These are phyloP conservation scores for Epichloe coenophiala DNA, from an alignment of 2,329 filamentous ascomycete genomes.

Conservation along the genomic window DNA sequence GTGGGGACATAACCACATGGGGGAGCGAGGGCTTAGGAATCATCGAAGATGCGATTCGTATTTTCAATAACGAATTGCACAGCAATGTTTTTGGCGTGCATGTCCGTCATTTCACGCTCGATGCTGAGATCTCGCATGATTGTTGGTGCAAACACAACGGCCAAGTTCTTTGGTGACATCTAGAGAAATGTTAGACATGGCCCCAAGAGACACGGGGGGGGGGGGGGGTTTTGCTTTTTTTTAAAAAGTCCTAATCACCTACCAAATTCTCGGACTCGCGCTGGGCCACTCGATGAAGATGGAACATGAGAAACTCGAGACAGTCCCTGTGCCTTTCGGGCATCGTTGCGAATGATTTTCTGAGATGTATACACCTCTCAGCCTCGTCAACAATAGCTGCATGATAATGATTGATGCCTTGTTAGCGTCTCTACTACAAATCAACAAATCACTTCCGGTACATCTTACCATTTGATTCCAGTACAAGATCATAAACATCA, in stretches of 20 bases:
- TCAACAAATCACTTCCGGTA: neutral
- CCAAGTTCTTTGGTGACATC: constrained; percentile 95
- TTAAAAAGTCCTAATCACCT: constrained; percentile 19
- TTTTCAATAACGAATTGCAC: constrained; percentile 91
- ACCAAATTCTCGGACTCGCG: constrained; percentile 76
- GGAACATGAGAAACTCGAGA: constrained; percentile 87
- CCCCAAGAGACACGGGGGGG: too few species aligned
- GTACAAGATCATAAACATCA: constrained; percentile 77
- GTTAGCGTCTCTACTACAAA: neutral
- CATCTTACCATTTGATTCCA: constrained; percentile 63
- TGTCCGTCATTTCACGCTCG: constrained; percentile 91
- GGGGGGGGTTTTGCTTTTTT: too few species aligned
- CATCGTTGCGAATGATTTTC: constrained; percentile 61
- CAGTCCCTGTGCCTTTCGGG: constrained; percentile 78
- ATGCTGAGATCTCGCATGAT: constrained; percentile 88
- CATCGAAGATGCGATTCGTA: constrained; percentile 65
- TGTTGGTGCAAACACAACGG: constrained; percentile 93
- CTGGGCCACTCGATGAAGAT: constrained; percentile 74
- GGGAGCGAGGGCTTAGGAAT: constrained; percentile 14
- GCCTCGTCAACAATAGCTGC: constrained; percentile 50
- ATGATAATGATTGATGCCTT: neutral
- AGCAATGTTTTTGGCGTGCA: constrained; percentile 81
- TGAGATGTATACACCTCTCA: constrained; percentile 58
- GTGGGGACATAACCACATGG: neutral
- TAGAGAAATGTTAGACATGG: constrained; percentile 16